Conservation (phyloP, 2,329 filamentous ascomycete species). For the Cercospora sp. region DNA sequence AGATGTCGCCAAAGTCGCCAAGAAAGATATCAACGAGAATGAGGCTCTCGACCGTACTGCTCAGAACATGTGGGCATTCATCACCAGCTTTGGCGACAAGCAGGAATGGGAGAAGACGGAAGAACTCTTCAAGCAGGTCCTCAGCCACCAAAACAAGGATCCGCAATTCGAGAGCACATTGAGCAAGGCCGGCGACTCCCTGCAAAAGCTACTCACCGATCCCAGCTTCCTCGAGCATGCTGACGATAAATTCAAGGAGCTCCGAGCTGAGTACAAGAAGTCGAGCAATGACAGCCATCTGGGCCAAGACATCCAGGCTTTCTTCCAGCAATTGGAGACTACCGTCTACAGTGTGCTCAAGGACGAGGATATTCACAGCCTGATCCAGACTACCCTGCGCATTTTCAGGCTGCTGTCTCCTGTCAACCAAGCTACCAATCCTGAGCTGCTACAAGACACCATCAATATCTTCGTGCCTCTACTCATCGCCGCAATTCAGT, state of each 20-base stretch:
- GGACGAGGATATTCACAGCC: slow-evolving; percentile 70
- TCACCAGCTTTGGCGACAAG: slow-evolving; percentile 75
- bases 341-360: slow-evolving; percentile 69
- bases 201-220: slow-evolving; percentile 81
- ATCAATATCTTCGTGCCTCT: slow-evolving; percentile 80
- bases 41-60: slow-evolving; percentile 72
- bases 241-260: slow-evolving; percentile 63
- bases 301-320: slow-evolving; percentile 68
- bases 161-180: slow-evolving; percentile 80
- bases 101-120: slow-evolving; percentile 76
- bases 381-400: slow-evolving; percentile 65
- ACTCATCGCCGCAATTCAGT: slow-evolving; percentile 75
- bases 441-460: slow-evolving; percentile 71
- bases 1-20: slow-evolving; percentile 64
- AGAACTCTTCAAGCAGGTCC: slow-evolving; percentile 65
- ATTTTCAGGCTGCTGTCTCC: slow-evolving; percentile 72
- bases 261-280: slow-evolving; percentile 57
- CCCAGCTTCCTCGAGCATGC: slow-evolving; percentile 81
- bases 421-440: slow-evolving; percentile 63
- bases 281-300: slow-evolving; percentile 67
- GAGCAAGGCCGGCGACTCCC: slow-evolving; percentile 67
- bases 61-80: slow-evolving; percentile 75
- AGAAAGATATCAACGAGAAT: slow-evolving; percentile 73
- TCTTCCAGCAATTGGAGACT: slow-evolving; percentile 67
- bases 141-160: slow-evolving; percentile 73